phyloP scores from a whole-genome alignment of 352 stramenopile species.

The Aphanomyces astaci region DNA sequence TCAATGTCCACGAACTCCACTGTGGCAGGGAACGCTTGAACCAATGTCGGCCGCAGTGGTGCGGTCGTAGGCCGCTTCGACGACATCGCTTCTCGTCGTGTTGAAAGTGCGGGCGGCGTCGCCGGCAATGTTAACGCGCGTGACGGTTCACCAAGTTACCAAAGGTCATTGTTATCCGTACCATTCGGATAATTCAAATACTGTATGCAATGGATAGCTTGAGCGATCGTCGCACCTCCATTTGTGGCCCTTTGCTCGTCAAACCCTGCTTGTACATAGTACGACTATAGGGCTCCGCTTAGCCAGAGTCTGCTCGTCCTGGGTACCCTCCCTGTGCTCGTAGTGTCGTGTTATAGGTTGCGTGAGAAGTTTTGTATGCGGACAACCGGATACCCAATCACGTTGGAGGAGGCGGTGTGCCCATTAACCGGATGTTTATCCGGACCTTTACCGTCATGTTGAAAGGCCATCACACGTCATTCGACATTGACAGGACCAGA shows the following conservation, averaged over 20 bases:
- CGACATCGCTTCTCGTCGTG: not conserved
- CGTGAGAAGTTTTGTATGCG: too few relatives aligned
- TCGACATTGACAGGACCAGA: not conserved
- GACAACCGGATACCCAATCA: not conserved
- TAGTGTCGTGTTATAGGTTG: too few relatives aligned
- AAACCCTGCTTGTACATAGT: too few relatives aligned
- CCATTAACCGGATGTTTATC: not conserved
- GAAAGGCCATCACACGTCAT: not conserved
- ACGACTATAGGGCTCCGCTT: too few relatives aligned
- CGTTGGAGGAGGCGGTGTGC: not conserved
- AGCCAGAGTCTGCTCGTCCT: too few relatives aligned
- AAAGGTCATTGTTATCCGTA: not conserved
- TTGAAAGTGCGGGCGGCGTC: not conserved
- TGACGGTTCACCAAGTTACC: not conserved
- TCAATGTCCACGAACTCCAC: constrained; percentile 68
- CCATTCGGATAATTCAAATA: too few relatives aligned
- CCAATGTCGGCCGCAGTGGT: constrained; percentile 13
- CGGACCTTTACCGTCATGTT: not conserved
- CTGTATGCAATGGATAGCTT: too few relatives aligned
- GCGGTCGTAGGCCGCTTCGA: not conserved
- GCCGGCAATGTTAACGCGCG: not conserved
- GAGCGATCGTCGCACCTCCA: too few relatives aligned
- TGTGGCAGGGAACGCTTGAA: constrained; percentile 52
- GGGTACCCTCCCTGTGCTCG: too few relatives aligned
- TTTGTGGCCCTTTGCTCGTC: too few relatives aligned